Conservation (phyloP, 345 rosid species). For the Pugionium cornutum region DNA sequence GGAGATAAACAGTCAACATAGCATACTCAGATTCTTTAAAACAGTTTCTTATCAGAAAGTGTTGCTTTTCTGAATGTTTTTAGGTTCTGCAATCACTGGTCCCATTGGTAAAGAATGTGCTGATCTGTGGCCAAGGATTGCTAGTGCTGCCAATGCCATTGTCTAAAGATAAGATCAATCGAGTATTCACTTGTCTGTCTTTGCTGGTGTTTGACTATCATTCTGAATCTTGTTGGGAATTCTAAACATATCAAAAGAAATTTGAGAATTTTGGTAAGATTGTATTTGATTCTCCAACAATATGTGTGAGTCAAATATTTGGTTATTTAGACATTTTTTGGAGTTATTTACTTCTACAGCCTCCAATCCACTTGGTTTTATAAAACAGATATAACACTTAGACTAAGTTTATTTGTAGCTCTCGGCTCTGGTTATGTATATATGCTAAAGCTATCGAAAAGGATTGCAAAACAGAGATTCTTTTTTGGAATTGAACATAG, state of each 20-base stretch:
- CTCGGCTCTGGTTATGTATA: constrained; percentile 50
- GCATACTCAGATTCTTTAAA: background rate
- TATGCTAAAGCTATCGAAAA: constrained; percentile 69
- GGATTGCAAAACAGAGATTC: constrained; percentile 62
- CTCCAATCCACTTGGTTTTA: background rate
- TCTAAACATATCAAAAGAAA: background rate
- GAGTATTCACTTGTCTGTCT: background rate
- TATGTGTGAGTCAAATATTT: constrained; percentile 18
- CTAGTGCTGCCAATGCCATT: constrained; percentile 77
- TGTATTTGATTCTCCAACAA: constrained; percentile 11
- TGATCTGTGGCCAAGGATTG: constrained; percentile 84
- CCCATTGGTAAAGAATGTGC: constrained; percentile 97
- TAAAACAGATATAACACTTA: background rate
- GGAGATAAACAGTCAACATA: background rate
- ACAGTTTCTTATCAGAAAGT: background rate
- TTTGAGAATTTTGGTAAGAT: constrained; percentile 14
- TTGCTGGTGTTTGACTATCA: background rate
- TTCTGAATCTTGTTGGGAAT: background rate
- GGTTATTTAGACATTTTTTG: constrained; percentile 6
- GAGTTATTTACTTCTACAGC: background rate
- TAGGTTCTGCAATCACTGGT: constrained; percentile 91
- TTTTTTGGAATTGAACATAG: constrained; percentile 55
- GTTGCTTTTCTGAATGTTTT: background rate
- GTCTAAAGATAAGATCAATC: constrained; percentile 30
- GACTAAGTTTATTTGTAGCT: too few species aligned